Percentiles rank a stretch among this genome's conserved stretches.
These are phyloP conservation scores for Thymus mandschuricus DNA, from an alignment of 257 asterid genomes.

Conservation along the genomic window DNA sequence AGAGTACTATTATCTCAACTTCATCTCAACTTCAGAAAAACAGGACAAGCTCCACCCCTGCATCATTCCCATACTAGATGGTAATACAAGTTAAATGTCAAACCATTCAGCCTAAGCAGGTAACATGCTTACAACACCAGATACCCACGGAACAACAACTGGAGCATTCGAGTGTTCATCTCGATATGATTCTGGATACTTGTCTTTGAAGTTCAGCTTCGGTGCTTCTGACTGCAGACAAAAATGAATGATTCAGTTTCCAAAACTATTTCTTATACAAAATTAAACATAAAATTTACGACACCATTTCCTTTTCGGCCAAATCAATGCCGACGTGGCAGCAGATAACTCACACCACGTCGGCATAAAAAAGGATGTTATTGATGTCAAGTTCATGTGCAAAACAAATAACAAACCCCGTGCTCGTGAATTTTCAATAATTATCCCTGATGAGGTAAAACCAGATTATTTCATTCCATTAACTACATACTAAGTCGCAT, in stretches of 20 bases:
- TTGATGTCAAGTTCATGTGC: too few species aligned
- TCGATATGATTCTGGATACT: slow-evolving; percentile 75
- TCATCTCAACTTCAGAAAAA: background rate
- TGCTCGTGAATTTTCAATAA: too few species aligned
- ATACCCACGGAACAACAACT: slow-evolving; percentile 78
- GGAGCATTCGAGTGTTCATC: slow-evolving; percentile 77
- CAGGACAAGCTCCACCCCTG: background rate
- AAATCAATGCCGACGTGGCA: too few species aligned
- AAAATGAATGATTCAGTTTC: background rate
- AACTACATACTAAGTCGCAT: background rate
- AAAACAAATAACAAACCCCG: too few species aligned
- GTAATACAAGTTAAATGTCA: background rate
- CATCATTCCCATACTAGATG: background rate
- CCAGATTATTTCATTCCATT: too few species aligned
- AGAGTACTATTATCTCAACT: too few species aligned
- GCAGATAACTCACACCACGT: too few species aligned
- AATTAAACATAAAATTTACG: too few species aligned
- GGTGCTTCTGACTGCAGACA: slow-evolving; percentile 78
- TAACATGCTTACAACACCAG: slow-evolving; percentile 64
- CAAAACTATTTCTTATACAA: too few species aligned
- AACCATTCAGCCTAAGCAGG: background rate
- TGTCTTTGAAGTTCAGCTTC: slow-evolving; percentile 65
- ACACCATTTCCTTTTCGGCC: too few species aligned
- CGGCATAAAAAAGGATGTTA: too few species aligned
- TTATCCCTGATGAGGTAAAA: too few species aligned